phyloP scores from a whole-genome alignment of 768 basidiomycete species.

The Tylopilus intermedius region DNA sequence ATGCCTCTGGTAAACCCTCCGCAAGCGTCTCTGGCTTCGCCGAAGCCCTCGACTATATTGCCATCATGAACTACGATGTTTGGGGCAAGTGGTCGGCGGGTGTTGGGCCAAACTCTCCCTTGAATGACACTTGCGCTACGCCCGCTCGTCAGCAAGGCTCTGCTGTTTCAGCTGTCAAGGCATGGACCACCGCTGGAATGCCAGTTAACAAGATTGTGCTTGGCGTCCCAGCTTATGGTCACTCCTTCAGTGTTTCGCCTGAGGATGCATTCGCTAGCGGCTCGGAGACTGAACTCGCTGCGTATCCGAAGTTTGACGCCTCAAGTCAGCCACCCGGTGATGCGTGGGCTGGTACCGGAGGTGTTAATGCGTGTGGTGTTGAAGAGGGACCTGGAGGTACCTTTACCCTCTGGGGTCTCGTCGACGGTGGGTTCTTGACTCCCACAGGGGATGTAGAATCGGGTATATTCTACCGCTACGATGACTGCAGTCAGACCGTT shows the following conservation, averaged over 20 bases:
- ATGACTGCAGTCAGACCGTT: slow-evolving; percentile 71
- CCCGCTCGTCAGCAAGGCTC: slow-evolving; percentile 60
- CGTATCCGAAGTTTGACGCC: slow-evolving; percentile 49
- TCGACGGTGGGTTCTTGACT: slow-evolving; percentile 29
- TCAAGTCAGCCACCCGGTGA: slow-evolving; percentile 47
- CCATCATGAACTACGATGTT: slow-evolving; percentile 34
- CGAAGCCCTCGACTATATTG: no score
- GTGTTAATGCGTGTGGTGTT: slow-evolving; percentile 52
- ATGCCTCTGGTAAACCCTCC: no score
- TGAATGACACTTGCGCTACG: slow-evolving; percentile 70
- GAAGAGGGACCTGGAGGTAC: slow-evolving; percentile 44
- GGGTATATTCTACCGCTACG: slow-evolving; percentile 54
- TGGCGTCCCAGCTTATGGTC: slow-evolving; percentile 79
- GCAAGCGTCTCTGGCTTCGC: no score
- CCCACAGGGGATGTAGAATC: background rate
- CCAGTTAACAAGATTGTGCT: slow-evolving; percentile 64
- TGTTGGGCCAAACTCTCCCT: slow-evolving; percentile 77
- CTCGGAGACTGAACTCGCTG: slow-evolving; percentile 34
- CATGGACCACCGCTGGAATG: slow-evolving; percentile 76
- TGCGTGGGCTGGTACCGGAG: slow-evolving; percentile 45
- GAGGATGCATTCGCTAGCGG: slow-evolving; percentile 33
- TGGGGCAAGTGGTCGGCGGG: slow-evolving; percentile 48
- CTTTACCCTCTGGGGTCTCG: slow-evolving; percentile 57
- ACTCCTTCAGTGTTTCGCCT: slow-evolving; percentile 52
- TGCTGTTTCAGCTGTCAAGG: slow-evolving; percentile 62